Conservation (phyloP, 129 eudicot genomes). For the Pittosporum tobira region DNA sequence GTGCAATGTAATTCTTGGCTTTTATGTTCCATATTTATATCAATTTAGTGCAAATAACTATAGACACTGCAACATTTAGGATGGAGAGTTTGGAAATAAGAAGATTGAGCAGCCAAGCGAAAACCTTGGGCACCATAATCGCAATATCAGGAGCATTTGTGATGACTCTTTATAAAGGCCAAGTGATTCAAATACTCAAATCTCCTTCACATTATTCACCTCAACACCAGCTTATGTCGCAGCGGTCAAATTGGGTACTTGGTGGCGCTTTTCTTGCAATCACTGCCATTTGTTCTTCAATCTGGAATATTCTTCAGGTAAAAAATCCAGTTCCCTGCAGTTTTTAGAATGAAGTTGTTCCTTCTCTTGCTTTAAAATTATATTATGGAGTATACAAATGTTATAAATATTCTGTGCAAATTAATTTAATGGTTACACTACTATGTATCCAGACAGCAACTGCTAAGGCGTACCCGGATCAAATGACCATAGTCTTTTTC, state of each 20-base stretch:
- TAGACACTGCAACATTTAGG: slow-evolving; percentile 14
- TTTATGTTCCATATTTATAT: no score
- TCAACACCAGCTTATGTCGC: slow-evolving; percentile 20
- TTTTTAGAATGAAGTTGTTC: no score
- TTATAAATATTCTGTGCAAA: no score
- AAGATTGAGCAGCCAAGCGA: slow-evolving; percentile 43
- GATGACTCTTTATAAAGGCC: slow-evolving; percentile 44
- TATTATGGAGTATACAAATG: no score
- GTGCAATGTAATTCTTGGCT: no score
- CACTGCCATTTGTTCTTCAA: slow-evolving; percentile 39
- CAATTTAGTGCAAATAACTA: neutral
- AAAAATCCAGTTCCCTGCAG: neutral
- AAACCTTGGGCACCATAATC: slow-evolving; percentile 36
- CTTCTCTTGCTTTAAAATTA: no score
- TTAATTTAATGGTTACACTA: neutral
- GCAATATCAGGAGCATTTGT: slow-evolving; percentile 45
- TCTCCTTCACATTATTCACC: slow-evolving; percentile 16
- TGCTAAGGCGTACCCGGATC: slow-evolving; percentile 47
- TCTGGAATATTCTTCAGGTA: slow-evolving; percentile 51
- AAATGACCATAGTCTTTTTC: slow-evolving; percentile 38
- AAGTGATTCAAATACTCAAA: slow-evolving; percentile 11
- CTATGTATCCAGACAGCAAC: slow-evolving; percentile 37
- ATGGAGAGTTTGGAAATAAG: slow-evolving; percentile 32
- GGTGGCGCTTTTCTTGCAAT: slow-evolving; percentile 43
- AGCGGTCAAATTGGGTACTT: slow-evolving; percentile 41